Percentiles rank a stretch among this genome's conserved stretches.
Conservation (phyloP, 2,329 filamentous ascomycete genomes). For the Aulographum hederae region DNA sequence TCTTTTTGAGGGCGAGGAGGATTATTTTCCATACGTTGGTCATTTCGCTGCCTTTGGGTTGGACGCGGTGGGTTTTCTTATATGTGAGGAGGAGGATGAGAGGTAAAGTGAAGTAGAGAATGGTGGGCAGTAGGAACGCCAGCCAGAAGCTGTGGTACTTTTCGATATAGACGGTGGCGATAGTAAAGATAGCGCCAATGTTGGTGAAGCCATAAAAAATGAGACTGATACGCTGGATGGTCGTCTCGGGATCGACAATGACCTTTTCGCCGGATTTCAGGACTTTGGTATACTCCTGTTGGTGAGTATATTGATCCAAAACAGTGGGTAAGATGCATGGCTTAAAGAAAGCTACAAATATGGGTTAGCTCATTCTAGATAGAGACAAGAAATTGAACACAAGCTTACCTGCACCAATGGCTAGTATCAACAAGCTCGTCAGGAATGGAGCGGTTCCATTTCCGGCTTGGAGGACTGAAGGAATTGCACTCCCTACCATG, state of each 20-base stretch:
- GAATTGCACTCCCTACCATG: conserved; percentile 11
- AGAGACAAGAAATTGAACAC: conserved; percentile 8
- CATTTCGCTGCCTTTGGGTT: conserved; percentile 17
- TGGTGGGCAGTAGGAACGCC: conserved; percentile 17
- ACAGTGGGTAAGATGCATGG: conserved; percentile 24
- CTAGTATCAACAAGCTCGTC: conserved; percentile 9
- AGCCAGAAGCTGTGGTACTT: conserved; percentile 23
- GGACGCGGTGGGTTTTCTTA: conserved; percentile 14
- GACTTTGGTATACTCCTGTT: conserved; percentile 22
- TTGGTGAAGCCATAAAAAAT: conserved; percentile 16
- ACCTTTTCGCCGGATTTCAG: conserved; percentile 26
- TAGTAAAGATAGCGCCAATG: conserved; percentile 16
- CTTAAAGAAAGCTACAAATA: conserved; percentile 15
- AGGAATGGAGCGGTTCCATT: conserved; percentile 3
- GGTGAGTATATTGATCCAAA: conserved; percentile 25
- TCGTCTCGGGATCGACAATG: conserved; percentile 28
- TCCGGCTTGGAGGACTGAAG: conserved; percentile 6
- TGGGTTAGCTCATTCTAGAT: neutral
- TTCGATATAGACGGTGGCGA: conserved; percentile 22
- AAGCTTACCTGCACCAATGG: conserved; percentile 20
- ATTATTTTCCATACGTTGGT: conserved; percentile 16
- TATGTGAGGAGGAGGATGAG: conserved; percentile 13
- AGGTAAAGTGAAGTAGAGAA: conserved; percentile 13
- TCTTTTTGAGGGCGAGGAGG: conserved; percentile 13
- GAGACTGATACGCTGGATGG: conserved; percentile 18